phyloP scores from a whole-genome alignment of 129 eudicot genomes.

The Deinandra increscens region DNA sequence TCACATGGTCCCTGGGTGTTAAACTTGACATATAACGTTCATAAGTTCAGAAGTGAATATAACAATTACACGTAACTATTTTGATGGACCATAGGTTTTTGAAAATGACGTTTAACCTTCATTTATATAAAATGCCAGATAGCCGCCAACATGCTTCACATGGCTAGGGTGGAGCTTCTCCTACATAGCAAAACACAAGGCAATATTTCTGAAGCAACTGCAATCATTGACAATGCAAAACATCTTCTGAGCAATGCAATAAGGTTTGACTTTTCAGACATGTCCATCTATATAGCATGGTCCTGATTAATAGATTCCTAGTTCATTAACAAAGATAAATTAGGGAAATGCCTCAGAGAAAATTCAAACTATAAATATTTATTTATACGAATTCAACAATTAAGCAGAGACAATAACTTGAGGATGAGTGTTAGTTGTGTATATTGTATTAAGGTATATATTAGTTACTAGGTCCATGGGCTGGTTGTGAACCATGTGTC shows the following conservation, averaged over 20 bases:
- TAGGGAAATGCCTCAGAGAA: not conserved
- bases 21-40: slow-evolving; percentile 10
- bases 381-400: not conserved
- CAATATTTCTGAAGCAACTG: slow-evolving; percentile 41
- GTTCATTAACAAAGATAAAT: not conserved
- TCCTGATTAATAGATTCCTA: slow-evolving; percentile 3
- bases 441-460: too few species aligned
- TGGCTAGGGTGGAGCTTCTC: slow-evolving; percentile 67
- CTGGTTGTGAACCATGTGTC: too few species aligned
- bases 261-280: slow-evolving; percentile 47
- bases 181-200: slow-evolving; percentile 34
- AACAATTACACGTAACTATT: not conserved
- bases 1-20: not conserved
- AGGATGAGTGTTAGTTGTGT: too few species aligned
- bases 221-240: slow-evolving; percentile 58
- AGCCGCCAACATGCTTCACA: slow-evolving; percentile 69
- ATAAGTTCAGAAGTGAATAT: too few species aligned
- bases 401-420: not conserved
- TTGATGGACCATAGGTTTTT: not conserved
- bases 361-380: not conserved
- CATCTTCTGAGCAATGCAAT: slow-evolving; percentile 47
- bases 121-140: slow-evolving; percentile 30
- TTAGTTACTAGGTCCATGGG: too few species aligned
- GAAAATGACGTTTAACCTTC: slow-evolving; percentile 6
- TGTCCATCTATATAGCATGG: not conserved